Evolutionary conservation across 192 early-diverging fungal species (phyloP), one percentile per base, ranked within the genome.

Genomic region (Podila verticillata): DNA sequence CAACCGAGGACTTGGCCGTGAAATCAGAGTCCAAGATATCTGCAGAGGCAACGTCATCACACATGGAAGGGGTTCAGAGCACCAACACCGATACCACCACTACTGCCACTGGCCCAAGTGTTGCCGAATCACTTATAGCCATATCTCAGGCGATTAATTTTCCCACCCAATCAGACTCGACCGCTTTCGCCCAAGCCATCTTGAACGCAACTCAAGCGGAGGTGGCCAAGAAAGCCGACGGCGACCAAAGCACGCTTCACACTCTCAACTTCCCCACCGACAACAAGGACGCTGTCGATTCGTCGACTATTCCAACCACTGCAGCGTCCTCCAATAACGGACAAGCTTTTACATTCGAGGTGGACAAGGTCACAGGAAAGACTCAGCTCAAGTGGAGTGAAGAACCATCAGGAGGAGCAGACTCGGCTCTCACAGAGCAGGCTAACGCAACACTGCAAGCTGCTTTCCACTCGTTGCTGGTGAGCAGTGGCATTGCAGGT

Each of bases 341-440:
- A 26, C 75, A 72, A 48, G 69, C 64, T 4, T 68, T 80, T 28
- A 72, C 61, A 28, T 80, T 80, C 48, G 77, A 80, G 57, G 60
- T 68, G 26, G 70, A 80, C 61, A 80, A 72, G 36, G 61, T 65
- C 6, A 80, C 77, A 20, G 77, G 77, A 20, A 80, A 72, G 77
- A 80, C 70, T 15, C 70, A 80, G 24, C 63, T 80, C 70, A 80
- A 80, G 61, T 80, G 77, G 77, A 71, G 58, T 8, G 47, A 67
- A 28, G 63, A 78, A 2, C 74, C 66, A 7, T 31, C 48, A 9
- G 49, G 15, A 20, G 36, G 61, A 32, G 17, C 28, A 61, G 56
- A 57, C 28, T 61, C 59, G 7, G 26, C 30, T 10, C 24, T 61
- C 9, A 61, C 30, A 60, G 5, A 62, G 56, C 65, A 66, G 32